A percentile compares a stretch with the other conserved stretches of the same genome.
Evolutionary conservation across 2,329 filamentous ascomycete species (phyloP).

Genomic region (Aureobasidium sp.): DNA sequence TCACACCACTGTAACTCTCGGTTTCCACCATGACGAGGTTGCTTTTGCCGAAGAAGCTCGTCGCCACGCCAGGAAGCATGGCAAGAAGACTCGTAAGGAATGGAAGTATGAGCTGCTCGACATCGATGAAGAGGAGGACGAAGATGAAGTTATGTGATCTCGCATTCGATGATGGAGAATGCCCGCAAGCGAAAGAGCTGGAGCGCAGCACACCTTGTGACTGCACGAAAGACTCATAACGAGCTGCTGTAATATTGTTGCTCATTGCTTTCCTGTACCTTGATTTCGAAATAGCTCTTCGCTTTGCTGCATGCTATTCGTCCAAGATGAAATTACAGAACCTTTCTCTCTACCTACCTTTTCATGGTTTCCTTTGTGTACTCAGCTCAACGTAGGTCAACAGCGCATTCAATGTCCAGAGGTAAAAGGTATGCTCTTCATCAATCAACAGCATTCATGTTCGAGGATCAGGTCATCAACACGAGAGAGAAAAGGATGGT

Average conservation of each 20-base stretch:
- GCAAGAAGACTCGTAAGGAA: conserved; percentile 24
- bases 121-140: not conserved
- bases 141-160: not conserved
- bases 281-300: not conserved
- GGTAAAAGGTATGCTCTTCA: no score
- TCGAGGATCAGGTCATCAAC: no score
- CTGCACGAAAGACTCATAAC: no score
- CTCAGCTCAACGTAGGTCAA: no score
- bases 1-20: conserved; percentile 28
- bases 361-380: no score
- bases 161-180: no score
- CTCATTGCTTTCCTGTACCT: not conserved
- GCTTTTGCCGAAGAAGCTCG: conserved; percentile 28
- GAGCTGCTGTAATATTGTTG: not conserved
- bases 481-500: no score
- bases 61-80: conserved; percentile 26
- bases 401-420: no score
- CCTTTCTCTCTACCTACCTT: not conserved
- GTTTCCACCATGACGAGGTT: conserved; percentile 28
- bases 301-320: not conserved
- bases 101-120: conserved; percentile 23
- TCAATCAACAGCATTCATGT: no score
- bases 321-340: not conserved
- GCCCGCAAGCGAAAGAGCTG: not conserved
- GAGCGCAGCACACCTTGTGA: not conserved